Percentiles rank a stretch among this genome's conserved stretches.
Evolutionary conservation across 495 filamentous ascomycete species (phyloP).

Genomic region (Viridothelium virens): DNA sequence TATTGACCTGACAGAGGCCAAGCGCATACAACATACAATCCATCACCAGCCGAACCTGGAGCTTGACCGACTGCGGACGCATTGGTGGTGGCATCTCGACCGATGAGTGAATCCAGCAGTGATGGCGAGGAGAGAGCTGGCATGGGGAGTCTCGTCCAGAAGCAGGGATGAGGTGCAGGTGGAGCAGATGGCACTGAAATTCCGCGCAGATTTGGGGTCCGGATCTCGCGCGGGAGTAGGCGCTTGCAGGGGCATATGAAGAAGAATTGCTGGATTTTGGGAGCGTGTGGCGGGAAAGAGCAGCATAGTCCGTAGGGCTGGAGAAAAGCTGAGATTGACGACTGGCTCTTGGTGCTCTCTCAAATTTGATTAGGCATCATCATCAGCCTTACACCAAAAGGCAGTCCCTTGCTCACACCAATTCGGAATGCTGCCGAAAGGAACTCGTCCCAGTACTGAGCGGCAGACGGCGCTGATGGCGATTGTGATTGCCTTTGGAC

Average conservation of each 20-base stretch:
- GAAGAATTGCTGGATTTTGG: neutral
- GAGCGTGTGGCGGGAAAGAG: neutral
- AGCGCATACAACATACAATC: slow-evolving; percentile 48
- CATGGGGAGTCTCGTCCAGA: slow-evolving; percentile 33
- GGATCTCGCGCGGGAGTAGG: neutral
- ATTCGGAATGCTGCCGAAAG: neutral
- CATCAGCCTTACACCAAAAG: neutral
- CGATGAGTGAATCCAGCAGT: slow-evolving; percentile 30
- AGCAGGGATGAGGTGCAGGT: neutral
- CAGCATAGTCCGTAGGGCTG: neutral
- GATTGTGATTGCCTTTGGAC: neutral
- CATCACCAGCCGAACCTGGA: slow-evolving; percentile 17
- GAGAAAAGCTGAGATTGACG: neutral
- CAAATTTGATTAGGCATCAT: neutral
- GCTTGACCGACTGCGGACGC: neutral
- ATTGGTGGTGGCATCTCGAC: slow-evolving; percentile 25
- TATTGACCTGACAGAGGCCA: slow-evolving; percentile 57
- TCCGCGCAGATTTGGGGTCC: neutral
- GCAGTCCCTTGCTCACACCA: neutral
- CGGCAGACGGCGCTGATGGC: too few species aligned
- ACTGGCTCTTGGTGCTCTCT: neutral
- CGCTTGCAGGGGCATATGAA: slow-evolving; percentile 3
- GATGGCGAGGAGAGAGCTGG: slow-evolving; percentile 35
- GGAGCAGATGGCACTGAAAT: neutral
- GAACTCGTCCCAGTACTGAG: neutral